Base-by-base conservation (phyloP, 352 stramenopile genomes). In the Phytophthora hibernalis region DNA sequence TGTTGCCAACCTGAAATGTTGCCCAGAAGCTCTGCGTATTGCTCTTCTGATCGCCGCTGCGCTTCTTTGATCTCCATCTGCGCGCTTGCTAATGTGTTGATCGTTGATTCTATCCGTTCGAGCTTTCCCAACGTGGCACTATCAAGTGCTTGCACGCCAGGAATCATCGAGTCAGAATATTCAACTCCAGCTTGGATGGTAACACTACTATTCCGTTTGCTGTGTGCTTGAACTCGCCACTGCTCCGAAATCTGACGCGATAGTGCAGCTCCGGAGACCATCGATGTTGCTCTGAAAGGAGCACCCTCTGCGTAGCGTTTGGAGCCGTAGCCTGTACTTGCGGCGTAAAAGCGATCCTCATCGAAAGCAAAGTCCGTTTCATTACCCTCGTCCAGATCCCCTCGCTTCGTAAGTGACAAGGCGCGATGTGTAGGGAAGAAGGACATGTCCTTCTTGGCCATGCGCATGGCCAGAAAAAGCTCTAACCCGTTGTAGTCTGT, bases 401-500 rank as follows among this genome's bases (percentile, higher is more conserved):
- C 63, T 58, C 57, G 56, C 16, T 56, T 79, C 38, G 85, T 83
- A 0, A 92, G 69, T 12, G 75, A 76, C 13, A 92, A 58, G 3
- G 83, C 82, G 10, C 80, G 79, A 50, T 90, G 85, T 5, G 68
- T 87, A 8, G 85, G 85, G 52, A 93, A 91, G 56, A 93, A 93
- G 0, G 82, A 90, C 26, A 92, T 76, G 56, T 93, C 85, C 42
- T 80, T 78, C 62, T 89, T 90, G 7, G 85, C 83, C 83, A 93
- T 92, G 4, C 74, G 76, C 68, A 87, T 87, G 4, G 85, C 85
- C n/a, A 93, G 57, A 65, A 87, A 90, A n/a, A 92, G 60, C 67
- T 93, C 85, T n/a, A 93, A 53, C 1, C 85, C 85, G 37, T 86
- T 90, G 75, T 92, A 93, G 43, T 93, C 85, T 0, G 85, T 92